Percentiles rank a stretch among this genome's conserved stretches.
Evolutionary conservation across 192 early-diverging fungal genomes (phyloP).

Genomic region (Coemansia sp.): DNA sequence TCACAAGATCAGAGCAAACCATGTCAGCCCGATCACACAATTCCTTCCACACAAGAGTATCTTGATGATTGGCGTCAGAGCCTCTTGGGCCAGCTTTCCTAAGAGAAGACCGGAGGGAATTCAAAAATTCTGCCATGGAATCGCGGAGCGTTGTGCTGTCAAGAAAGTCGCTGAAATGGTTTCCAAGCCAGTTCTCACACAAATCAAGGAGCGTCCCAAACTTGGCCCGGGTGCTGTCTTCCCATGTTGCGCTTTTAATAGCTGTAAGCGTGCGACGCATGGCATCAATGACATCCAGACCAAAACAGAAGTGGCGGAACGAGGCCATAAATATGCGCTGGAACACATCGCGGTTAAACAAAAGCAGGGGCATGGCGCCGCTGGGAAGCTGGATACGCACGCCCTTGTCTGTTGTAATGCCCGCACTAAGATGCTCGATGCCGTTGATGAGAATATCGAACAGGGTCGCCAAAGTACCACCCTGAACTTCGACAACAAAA

Average conservation of each 20-base stretch:
- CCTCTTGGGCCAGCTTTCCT: constrained; percentile 5
- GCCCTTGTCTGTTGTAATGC: constrained; percentile 55
- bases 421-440: constrained; percentile 43
- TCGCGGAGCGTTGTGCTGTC: constrained; percentile 61
- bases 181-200: constrained; percentile 63
- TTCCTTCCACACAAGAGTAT: constrained; percentile 15
- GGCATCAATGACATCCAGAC: constrained; percentile 40
- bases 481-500: constrained; percentile 62
- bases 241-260: constrained; percentile 34
- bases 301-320: constrained; percentile 65
- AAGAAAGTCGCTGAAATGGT: constrained; percentile 64
- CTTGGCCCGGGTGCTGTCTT: constrained; percentile 11
- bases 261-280: constrained; percentile 28
- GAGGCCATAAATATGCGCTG: constrained; percentile 63
- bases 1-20: constrained; percentile 30
- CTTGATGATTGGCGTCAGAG: constrained; percentile 5
- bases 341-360: constrained; percentile 56
- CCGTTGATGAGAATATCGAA: constrained; percentile 65
- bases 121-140: constrained; percentile 49
- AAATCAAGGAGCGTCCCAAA: constrained; percentile 56
- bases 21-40: constrained; percentile 13
- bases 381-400: constrained; percentile 29
- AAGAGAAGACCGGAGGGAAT: constrained; percentile 11
- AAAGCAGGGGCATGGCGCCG: constrained; percentile 25
- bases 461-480: constrained; percentile 59